Percentiles rank a stretch among this genome's conserved stretches.
Evolutionary conservation across 495 filamentous ascomycete species (phyloP).

Genomic region (Penicillium canescens): DNA sequence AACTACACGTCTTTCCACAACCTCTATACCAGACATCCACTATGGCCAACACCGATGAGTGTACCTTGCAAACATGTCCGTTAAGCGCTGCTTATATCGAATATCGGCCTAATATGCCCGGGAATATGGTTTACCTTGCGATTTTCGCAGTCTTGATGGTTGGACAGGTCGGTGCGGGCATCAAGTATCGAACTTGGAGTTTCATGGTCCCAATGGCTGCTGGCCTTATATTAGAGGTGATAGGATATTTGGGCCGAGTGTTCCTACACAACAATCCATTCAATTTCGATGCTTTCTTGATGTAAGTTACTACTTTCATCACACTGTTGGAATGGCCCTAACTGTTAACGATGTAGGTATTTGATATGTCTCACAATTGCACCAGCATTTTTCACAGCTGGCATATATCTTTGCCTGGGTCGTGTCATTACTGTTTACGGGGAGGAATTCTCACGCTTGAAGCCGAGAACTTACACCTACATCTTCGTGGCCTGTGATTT

Average conservation of each 20-base stretch:
- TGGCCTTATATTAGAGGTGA: slow-evolving; percentile 37
- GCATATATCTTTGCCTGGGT: slow-evolving; percentile 57
- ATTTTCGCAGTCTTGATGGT: slow-evolving; percentile 33
- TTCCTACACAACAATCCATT: slow-evolving; percentile 41
- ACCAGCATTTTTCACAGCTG: slow-evolving; percentile 56
- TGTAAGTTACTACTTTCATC: slow-evolving; percentile 23
- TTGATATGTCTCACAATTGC: slow-evolving; percentile 55
- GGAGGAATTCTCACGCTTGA: slow-evolving; percentile 44
- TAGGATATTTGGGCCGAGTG: slow-evolving; percentile 42
- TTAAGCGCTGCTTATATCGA: slow-evolving; percentile 30
- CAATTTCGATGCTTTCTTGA: slow-evolving; percentile 35
- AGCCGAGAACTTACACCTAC: slow-evolving; percentile 50
- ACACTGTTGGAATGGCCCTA: neutral
- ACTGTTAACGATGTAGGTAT: slow-evolving; percentile 26
- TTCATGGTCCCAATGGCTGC: slow-evolving; percentile 23
- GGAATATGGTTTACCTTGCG: slow-evolving; percentile 34
- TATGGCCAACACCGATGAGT: slow-evolving; percentile 13
- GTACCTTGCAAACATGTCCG: slow-evolving; percentile 37
- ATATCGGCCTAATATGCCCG: slow-evolving; percentile 36
- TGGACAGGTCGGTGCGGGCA: slow-evolving; percentile 28
- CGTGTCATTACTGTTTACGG: slow-evolving; percentile 53
- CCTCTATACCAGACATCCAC: neutral
- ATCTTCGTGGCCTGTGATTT: slow-evolving; percentile 56
- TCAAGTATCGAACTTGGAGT: slow-evolving; percentile 30
- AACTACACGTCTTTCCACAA: neutral